phyloP scores from a whole-genome alignment of 495 filamentous ascomycete genomes.

The Penicillium tannophilum region DNA sequence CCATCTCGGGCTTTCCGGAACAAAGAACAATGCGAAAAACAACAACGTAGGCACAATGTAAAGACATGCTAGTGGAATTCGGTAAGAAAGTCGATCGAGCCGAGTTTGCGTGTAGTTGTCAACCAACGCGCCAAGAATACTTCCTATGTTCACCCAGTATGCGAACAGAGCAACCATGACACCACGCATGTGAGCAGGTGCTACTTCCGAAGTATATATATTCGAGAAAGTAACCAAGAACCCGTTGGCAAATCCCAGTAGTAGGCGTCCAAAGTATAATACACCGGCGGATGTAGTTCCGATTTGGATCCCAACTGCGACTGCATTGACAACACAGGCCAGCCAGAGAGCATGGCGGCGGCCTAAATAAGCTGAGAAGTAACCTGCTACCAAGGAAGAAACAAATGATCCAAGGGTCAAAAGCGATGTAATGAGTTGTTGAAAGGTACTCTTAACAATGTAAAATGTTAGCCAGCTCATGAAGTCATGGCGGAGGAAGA shows the following conservation, averaged over 20 bases:
- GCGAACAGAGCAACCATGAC: slow-evolving; percentile 20
- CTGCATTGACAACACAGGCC: slow-evolving; percentile 21
- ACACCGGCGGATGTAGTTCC: slow-evolving; percentile 14
- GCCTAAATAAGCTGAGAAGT: slow-evolving; percentile 19
- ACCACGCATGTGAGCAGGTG: slow-evolving; percentile 18
- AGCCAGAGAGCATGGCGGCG: slow-evolving; percentile 20
- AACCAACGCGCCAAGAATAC: slow-evolving; percentile 15
- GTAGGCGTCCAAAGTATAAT: slow-evolving; percentile 17
- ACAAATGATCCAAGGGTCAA: slow-evolving; percentile 64
- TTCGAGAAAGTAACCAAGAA: slow-evolving; percentile 21
- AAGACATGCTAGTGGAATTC: slow-evolving; percentile 17
- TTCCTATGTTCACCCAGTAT: slow-evolving; percentile 23
- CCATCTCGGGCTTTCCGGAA: slow-evolving; percentile 21
- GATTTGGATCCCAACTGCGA: slow-evolving; percentile 19
- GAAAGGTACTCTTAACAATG: slow-evolving; percentile 14
- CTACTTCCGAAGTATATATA: slow-evolving; percentile 18
- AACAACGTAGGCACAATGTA: slow-evolving; percentile 18
- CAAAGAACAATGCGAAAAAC: slow-evolving; percentile 19
- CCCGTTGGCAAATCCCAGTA: slow-evolving; percentile 21
- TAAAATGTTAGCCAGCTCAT: neutral
- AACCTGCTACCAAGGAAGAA: slow-evolving; percentile 54
- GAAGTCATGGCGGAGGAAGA: neutral
- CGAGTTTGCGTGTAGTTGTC: slow-evolving; percentile 19
- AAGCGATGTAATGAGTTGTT: slow-evolving; percentile 47
- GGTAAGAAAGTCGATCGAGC: slow-evolving; percentile 17